Percentiles rank a stretch among this genome's conserved stretches.
Evolutionary conservation across 345 rosid genomes (phyloP).

Genomic region (Excoecaria agallocha): DNA sequence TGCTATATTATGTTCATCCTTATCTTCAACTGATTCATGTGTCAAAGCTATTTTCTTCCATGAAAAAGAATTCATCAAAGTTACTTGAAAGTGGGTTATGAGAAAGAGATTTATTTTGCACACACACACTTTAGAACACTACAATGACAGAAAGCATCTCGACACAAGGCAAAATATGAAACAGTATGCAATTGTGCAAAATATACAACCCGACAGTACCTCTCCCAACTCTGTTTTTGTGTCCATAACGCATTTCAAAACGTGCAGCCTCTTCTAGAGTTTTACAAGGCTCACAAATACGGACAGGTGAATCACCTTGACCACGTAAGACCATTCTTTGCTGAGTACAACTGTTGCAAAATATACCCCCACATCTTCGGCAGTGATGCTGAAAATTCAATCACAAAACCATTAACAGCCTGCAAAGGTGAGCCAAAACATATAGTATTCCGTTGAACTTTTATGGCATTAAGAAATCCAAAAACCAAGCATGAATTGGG

Average conservation of each 20-base stretch:
- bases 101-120: background rate
- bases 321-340: conserved; percentile 81
- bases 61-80: background rate
- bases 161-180: background rate
- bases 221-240: conserved; percentile 51
- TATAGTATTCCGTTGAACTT: background rate
- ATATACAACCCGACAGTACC: conserved; percentile 35
- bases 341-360: conserved; percentile 73
- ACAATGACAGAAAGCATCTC: background rate
- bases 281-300: conserved; percentile 92
- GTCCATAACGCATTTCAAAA: conserved; percentile 74
- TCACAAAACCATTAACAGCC: conserved; percentile 7
- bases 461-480: background rate
- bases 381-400: conserved; percentile 75
- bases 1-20: background rate
- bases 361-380: conserved; percentile 91
- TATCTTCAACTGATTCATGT: conserved; percentile 1
- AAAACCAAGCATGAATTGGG: background rate
- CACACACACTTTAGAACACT: background rate
- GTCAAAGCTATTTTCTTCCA: background rate
- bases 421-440: background rate
- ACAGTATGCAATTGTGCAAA: background rate
- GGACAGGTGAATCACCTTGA: conserved; percentile 88
- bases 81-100: background rate
- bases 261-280: conserved; percentile 86